Conservation (phyloP, 2,329 filamentous ascomycete species). For the Exophiala bonariae region DNA sequence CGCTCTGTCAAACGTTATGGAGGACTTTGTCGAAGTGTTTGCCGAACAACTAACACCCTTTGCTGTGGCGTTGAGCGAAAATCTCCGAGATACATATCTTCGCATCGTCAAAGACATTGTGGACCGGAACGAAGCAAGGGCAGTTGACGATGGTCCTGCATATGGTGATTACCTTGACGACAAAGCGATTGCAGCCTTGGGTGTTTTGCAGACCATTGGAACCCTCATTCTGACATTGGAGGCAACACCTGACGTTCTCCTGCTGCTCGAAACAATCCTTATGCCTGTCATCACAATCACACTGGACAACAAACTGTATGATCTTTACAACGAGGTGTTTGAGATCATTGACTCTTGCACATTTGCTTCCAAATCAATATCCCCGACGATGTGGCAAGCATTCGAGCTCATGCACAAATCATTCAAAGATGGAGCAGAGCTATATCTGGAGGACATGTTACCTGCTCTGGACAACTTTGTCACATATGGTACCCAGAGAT, state of each 20-base stretch:
- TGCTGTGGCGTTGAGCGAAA: constrained; percentile 91
- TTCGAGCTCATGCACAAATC: constrained; percentile 96
- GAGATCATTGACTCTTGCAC: constrained; percentile 99
- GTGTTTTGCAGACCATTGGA: constrained; percentile 95
- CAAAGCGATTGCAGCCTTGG: constrained; percentile 96
- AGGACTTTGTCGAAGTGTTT: constrained; percentile 98
- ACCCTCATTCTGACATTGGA: constrained; percentile 95
- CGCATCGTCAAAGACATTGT: constrained; percentile 89
- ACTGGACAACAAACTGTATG: constrained; percentile 95
- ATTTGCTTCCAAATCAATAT: constrained; percentile 94
- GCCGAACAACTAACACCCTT: constrained; percentile 96
- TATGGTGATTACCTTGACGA: constrained; percentile 94
- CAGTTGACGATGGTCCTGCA: constrained; percentile 61
- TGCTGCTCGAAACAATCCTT: constrained; percentile 90
- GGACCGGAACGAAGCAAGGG: constrained; percentile 76
- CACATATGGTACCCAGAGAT: constrained; percentile 78
- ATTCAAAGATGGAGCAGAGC: constrained; percentile 94
- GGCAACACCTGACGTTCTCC: constrained; percentile 91
- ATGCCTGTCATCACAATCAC: constrained; percentile 98
- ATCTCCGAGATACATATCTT: constrained; percentile 92
- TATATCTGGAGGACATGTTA: constrained; percentile 98
- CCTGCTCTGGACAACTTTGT: constrained; percentile 98
- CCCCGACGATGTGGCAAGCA: constrained; percentile 95
- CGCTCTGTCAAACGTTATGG: constrained; percentile 97
- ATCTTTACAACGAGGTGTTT: constrained; percentile 97